Percentiles rank a stretch among this genome's conserved stretches.
These are phyloP conservation scores for Botryotinia globosa DNA, from an alignment of 2,329 filamentous ascomycete species.

Conservation along the genomic window DNA sequence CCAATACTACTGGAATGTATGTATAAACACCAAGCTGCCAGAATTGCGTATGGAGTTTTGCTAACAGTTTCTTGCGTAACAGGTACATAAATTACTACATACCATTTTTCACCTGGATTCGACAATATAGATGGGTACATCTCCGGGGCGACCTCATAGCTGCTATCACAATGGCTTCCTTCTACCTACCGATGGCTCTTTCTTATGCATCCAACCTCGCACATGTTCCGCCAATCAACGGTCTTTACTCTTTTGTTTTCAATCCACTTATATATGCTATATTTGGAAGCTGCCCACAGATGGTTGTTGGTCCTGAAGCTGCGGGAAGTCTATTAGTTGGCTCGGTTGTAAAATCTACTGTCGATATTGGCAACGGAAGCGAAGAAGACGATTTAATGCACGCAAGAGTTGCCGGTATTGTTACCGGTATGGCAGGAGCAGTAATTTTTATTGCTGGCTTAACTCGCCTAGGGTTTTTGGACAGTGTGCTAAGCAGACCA, in stretches of 20 bases:
- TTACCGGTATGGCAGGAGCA: conserved; percentile 81
- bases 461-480: conserved; percentile 83
- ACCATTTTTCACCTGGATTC: conserved; percentile 85
- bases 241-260: conserved; percentile 90
- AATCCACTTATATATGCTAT: conserved; percentile 89
- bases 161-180: conserved; percentile 93
- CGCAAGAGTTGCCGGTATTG: conserved; percentile 80
- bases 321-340: conserved; percentile 89
- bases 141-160: conserved; percentile 83
- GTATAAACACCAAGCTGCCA: conserved; percentile 33
- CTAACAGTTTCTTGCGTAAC: conserved; percentile 3
- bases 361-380: conserved; percentile 62
- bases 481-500: conserved; percentile 88
- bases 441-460: conserved; percentile 87
- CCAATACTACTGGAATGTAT: conserved; percentile 71
- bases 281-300: conserved; percentile 84
- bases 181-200: conserved; percentile 96
- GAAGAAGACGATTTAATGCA: conserved; percentile 66
- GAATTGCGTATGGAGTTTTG: background rate
- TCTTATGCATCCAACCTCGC: conserved; percentile 90
- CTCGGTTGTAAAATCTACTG: conserved; percentile 75
- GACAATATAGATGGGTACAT: conserved; percentile 79
- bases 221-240: conserved; percentile 89
- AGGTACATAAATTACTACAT: conserved; percentile 94
- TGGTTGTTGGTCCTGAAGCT: conserved; percentile 93